Evolutionary conservation across 2,329 filamentous ascomycete genomes (phyloP), one percentile per base, ranked within the genome.

Genomic region (Zymoseptoria tritici): DNA sequence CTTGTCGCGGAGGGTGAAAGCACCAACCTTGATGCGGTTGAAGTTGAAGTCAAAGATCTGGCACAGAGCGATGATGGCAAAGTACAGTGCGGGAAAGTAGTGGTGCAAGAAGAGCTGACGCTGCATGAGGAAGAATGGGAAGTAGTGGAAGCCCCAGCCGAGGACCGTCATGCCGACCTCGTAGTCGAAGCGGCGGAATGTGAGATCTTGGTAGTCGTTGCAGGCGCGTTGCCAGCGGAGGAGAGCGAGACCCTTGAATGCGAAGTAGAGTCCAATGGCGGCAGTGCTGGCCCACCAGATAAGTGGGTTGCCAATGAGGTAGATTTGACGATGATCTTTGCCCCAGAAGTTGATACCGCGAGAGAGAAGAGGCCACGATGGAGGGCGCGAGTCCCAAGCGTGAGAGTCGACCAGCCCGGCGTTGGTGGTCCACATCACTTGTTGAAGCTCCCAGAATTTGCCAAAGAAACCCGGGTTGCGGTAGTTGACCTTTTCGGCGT

Each of bases 271-370:
- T 29, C 79, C 83, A 64, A 99, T 84, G 19, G 91, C 87, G 8
- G 85, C 79, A 13, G 90, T 93, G 6, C 91, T 91, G 31, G 85
- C 86, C 87, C 90, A 97, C 94, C 94, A 99, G 67, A 97, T 88
- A 59, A 97, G 77, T 1, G 92, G 92, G 76, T 99, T 97, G 58
- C 94, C 94, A 59, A 97, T 87, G 20, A 99, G 86, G 76, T 99
- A 99, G 68, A 99, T 91, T 74, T 99, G 94, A 62, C 91, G 90
- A 75, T 96, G 83, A 70, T 97, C 83, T 70, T 89, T 91, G 66
- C 93, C 91, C 94, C 94, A 99, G 82, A 99, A 99, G 80, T 99
- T 99, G 82, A 99, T 99, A 70, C 94, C 94, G 63, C 94, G 90
- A 67, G 85, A 85, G 56, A 99, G 85, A 59, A 95, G 84, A 21